Conservation (phyloP, 2,329 filamentous ascomycete genomes). For the Beauveria pseudobassiana region DNA sequence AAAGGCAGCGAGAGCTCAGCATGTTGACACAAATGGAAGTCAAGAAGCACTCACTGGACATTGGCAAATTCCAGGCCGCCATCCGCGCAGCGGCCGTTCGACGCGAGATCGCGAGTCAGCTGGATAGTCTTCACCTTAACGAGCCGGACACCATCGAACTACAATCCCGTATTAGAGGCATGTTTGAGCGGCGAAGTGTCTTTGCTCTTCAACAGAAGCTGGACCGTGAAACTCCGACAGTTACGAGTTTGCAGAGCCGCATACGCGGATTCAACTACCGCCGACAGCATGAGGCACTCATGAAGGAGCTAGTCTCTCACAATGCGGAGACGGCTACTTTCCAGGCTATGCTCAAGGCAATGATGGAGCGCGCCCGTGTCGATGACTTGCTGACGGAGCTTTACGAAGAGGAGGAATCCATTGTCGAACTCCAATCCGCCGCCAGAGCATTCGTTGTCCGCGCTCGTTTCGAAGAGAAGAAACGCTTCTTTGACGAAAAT, state of each 20-base stretch:
- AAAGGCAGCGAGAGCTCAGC: conserved; percentile 36
- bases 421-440: conserved; percentile 67
- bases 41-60: conserved; percentile 31
- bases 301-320: conserved; percentile 63
- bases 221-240: conserved; percentile 45
- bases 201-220: conserved; percentile 46
- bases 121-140: conserved; percentile 39
- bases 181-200: conserved; percentile 47
- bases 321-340: conserved; percentile 60
- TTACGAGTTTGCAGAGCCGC: conserved; percentile 58
- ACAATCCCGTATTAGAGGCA: conserved; percentile 54
- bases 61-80: conserved; percentile 43
- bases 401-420: conserved; percentile 72
- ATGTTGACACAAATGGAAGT: conserved; percentile 41
- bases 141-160: conserved; percentile 41
- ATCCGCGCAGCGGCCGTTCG: conserved; percentile 49
- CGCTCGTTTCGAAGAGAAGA: conserved; percentile 72
- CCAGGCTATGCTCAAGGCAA: conserved; percentile 70
- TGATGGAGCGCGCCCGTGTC: conserved; percentile 68
- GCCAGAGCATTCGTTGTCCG: conserved; percentile 69
- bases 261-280: conserved; percentile 60
- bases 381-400: conserved; percentile 68
- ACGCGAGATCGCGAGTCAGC: conserved; percentile 38
- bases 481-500: conserved; percentile 84
- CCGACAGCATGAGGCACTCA: conserved; percentile 50